Evolutionary conservation across 495 filamentous ascomycete species (phyloP), one percentile per base, ranked within the genome.

Genomic region (Clavariopsis aquatica): DNA sequence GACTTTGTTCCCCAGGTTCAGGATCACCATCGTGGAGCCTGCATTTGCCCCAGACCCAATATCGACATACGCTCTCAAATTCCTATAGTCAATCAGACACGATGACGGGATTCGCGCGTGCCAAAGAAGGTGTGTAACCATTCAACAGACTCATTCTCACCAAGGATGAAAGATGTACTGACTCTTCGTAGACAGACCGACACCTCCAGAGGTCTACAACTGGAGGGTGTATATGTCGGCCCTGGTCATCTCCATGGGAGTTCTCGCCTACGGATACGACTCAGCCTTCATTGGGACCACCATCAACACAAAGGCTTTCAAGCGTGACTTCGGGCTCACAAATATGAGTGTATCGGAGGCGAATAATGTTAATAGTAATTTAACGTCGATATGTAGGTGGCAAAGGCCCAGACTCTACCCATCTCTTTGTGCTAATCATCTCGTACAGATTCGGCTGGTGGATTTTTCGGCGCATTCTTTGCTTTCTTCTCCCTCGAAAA

Each of bases 401-500:
- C 15, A 20, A n/a, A 9, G 12, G 7, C 31, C 22, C 15, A 12
- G 15, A 43, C 19, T 34, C 20, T 2, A 6, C 5, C 41, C 12
- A 41, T 5, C 10, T 12, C 6, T 27, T 9, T 20, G 38, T 8
- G 1, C 19, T 60, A 43, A 47, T 52, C 7, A 62, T 1, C 13
- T 43, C 28, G n/a, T 22, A 8, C 27, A 64, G 60, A 73, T 52
- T 70, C 69, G n/a, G 67, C 74, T 47, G 71, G 70, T 19, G 73
- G 70, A 9, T 72, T 74, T 43, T 72, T 72, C 52, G 70, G 73
- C 12, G 68, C 73, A 17, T 51, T 72, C 36, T 70, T 74, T 64
- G 64, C 74, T 67, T 71, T 73, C 70, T 72, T 75, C 62, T 74
- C 70, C 45, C 70, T 72, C 17, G 73, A 76, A 31, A 51, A 65